phyloP scores from a whole-genome alignment of 192 early-diverging fungal species.

The Umbelopsis ramanniana region DNA sequence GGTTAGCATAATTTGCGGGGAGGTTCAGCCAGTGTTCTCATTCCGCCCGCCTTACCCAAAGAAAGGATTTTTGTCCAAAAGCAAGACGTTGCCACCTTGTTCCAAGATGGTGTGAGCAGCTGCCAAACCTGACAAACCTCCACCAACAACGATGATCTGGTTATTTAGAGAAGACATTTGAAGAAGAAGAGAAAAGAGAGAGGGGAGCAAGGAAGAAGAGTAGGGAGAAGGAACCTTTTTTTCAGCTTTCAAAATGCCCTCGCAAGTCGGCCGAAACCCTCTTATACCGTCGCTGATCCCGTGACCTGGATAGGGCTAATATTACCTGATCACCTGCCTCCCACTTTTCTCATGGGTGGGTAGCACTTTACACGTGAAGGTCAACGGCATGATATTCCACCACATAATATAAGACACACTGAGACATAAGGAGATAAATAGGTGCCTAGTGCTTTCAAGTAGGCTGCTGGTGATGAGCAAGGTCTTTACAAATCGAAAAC shows the following conservation, averaged over 20 bases:
- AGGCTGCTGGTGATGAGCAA: no score
- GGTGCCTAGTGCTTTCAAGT: no score
- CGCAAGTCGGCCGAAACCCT: not conserved
- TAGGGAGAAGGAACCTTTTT: no score
- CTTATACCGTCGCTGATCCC: slow-evolving; percentile 4
- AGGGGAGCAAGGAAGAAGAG: not conserved
- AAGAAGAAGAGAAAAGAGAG: slow-evolving; percentile 12
- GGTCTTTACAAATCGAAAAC: no score
- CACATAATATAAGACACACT: no score
- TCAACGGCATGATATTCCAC: not conserved
- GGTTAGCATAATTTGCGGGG: slow-evolving; percentile 18
- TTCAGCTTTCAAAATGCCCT: no score
- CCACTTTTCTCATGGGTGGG: slow-evolving; percentile 7
- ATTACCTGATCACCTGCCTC: slow-evolving; percentile 13
- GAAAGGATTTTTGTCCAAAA: slow-evolving; percentile 89
- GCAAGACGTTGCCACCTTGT: slow-evolving; percentile 81
- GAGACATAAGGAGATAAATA: no score
- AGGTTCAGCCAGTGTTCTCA: not conserved
- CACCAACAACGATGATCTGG: slow-evolving; percentile 83
- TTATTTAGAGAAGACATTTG: slow-evolving; percentile 46
- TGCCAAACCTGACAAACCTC: slow-evolving; percentile 87
- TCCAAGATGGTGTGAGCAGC: slow-evolving; percentile 88
- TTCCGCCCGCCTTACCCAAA: slow-evolving; percentile 61
- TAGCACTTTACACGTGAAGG: slow-evolving; percentile 23
- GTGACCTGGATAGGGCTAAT: not conserved